These are phyloP conservation scores for Quercus parvula DNA, from an alignment of 306 rosid genomes.

Conservation along the genomic window DNA sequence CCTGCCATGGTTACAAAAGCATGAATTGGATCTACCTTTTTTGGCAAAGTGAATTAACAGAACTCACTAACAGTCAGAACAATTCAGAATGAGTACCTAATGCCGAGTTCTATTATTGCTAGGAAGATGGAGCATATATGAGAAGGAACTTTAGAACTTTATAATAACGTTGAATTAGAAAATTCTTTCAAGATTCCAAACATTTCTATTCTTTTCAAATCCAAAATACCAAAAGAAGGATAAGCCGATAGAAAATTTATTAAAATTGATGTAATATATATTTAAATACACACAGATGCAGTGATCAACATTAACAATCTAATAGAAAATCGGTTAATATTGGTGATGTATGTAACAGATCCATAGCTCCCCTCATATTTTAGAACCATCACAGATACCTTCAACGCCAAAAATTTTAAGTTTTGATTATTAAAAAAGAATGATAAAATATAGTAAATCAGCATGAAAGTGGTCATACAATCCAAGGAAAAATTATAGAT, in stretches of 20 bases:
- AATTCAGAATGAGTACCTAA: not conserved
- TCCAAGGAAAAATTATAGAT: not conserved
- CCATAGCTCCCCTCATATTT: not conserved
- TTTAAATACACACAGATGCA: no score
- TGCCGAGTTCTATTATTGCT: not conserved
- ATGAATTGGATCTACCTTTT: conserved; percentile 16
- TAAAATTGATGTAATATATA: no score
- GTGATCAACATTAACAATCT: not conserved
- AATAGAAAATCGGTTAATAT: not conserved
- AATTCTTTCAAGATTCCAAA: not conserved
- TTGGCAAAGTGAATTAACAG: not conserved
- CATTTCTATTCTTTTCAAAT: not conserved
- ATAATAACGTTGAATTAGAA: not conserved
- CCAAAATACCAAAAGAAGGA: not conserved
- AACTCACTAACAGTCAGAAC: conserved; percentile 2
- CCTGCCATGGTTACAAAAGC: conserved; percentile 42
- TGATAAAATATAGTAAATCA: not conserved
- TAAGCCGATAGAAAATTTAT: not conserved
- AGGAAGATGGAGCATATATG: not conserved
- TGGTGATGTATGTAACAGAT: not conserved
- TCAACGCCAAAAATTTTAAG: not conserved
- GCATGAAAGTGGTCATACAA: not conserved
- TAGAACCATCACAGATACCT: not conserved
- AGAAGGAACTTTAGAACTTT: not conserved
- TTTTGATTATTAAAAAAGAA: not conserved